Percentiles rank a stretch among this genome's conserved stretches.
Evolutionary conservation across 805 yeast species (phyloP).

Genomic region (Spathaspora girioi): DNA sequence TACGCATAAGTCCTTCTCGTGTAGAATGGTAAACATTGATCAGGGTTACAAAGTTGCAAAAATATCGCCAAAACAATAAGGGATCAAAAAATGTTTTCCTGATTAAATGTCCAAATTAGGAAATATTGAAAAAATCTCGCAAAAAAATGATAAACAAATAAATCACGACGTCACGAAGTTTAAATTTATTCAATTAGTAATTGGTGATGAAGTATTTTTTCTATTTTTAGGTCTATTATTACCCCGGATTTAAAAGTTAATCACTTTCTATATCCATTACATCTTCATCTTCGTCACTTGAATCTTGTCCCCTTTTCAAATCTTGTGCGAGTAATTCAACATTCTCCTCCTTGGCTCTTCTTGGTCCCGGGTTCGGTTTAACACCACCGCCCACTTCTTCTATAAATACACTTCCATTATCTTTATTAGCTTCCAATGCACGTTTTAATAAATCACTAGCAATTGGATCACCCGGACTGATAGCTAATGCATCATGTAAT

Average conservation of each 20-base stretch:
- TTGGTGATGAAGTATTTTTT: not conserved
- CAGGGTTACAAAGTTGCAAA: no score
- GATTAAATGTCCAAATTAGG: not conserved
- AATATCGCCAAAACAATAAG: not conserved
- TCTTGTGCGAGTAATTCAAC: constrained; percentile 31
- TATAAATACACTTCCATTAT: constrained; percentile 1
- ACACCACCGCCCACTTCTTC: constrained; percentile 8
- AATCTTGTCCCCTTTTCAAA: constrained; percentile 42
- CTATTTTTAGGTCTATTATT: not conserved
- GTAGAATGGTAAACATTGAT: not conserved
- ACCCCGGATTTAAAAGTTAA: constrained; percentile 15
- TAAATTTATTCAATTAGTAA: not conserved
- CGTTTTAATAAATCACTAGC: constrained; percentile 77
- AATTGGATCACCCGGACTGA: constrained; percentile 76
- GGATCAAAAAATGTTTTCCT: not conserved
- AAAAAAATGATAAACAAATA: not conserved
- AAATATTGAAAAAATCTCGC: no score
- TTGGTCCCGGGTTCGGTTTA: not conserved
- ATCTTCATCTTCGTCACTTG: constrained; percentile 52
- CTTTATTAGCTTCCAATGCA: constrained; percentile 63
- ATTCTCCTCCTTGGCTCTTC: constrained; percentile 1
- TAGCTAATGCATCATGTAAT: constrained; percentile 76
- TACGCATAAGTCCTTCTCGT: not conserved
- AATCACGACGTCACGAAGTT: not conserved
- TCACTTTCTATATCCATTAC: constrained; percentile 61